phyloP scores from a whole-genome alignment of 352 stramenopile genomes.

The Phytophthora pini region DNA sequence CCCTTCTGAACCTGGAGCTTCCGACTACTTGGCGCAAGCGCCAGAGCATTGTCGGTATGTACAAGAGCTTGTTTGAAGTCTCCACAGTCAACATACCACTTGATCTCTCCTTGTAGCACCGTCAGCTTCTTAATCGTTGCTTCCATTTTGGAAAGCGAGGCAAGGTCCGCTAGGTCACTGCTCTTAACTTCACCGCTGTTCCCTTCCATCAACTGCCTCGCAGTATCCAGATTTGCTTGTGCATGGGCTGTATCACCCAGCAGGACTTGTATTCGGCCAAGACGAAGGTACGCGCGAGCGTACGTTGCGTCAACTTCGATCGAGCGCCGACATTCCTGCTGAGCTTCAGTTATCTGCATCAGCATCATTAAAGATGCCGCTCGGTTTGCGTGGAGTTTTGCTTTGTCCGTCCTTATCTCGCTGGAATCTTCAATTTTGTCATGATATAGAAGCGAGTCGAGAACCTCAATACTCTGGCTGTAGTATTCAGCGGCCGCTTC shows the following conservation, averaged over 20 bases:
- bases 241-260: conserved; percentile 63
- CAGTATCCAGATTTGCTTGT: conserved; percentile 55
- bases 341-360: conserved; percentile 70
- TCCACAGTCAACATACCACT: conserved; percentile 56
- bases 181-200: conserved; percentile 16
- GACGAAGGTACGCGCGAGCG: conserved; percentile 72
- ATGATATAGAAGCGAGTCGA: conserved; percentile 49
- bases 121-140: conserved; percentile 55
- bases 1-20: conserved; percentile 72
- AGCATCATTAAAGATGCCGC: conserved; percentile 85
- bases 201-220: conserved; percentile 49
- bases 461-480: conserved; percentile 55
- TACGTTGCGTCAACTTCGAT: conserved; percentile 76
- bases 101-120: conserved; percentile 57
- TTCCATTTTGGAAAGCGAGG: conserved; percentile 65
- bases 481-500: conserved; percentile 66
- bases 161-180: conserved; percentile 46
- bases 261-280: conserved; percentile 75
- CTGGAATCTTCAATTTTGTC: conserved; percentile 41
- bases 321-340: conserved; percentile 68
- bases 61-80: conserved; percentile 57
- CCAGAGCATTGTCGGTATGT: conserved; percentile 58
- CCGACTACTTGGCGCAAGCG: conserved; percentile 56
- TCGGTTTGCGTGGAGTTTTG: conserved; percentile 82
- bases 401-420: conserved; percentile 72